Evolutionary conservation across 257 asterid genomes (phyloP), one percentile per base, ranked within the genome.

Genomic region (Plectranthus barbatus): DNA sequence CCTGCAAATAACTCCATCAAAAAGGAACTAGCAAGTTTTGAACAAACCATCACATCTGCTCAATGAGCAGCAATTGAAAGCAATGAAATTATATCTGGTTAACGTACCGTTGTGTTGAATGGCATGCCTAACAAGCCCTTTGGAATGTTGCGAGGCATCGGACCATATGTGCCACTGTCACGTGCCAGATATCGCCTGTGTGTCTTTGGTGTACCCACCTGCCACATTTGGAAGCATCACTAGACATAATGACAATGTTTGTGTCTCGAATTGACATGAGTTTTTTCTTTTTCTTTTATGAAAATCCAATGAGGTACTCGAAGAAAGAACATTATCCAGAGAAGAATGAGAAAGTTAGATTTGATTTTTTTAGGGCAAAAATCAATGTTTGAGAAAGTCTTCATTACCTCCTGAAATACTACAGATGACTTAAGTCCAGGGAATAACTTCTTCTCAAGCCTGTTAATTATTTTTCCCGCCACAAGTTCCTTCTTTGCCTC

Each of bases 141-240:
- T 17, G 99, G 97, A 68, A 64, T 70, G 54, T 53, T 57, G 6
- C 86, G 87, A 40, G 97, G 99, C 92, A 93, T 93, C 56, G 97
- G 99, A 54, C 96, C 96, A 61, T 93, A 93, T 42, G 96, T 90
- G 63, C 97, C 99, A 71, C 97, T 85, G 72, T 93, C 97, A 56
- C 95, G 96, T 48, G 97, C 99, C 79, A 87, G 72, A 84, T 90
- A 93, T 56, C 96, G 81, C 57, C 95, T 72, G 74, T 93, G 97
- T 40, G 99, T 90, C 84, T 85, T 93, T 59, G 97, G 96, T 56
- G 96, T 87, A 60, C 99, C 99, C 76, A 93, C 96, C 99, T 90
- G 81, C 69, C 79, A 83, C 52, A 61, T 50, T 29, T 7, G 15
- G 45, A 51, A 72, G 63, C 55, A 67, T 47, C 62, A 60, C 9